Conservation (phyloP, 805 yeast species). For the Brettanomyces naardenensis region DNA sequence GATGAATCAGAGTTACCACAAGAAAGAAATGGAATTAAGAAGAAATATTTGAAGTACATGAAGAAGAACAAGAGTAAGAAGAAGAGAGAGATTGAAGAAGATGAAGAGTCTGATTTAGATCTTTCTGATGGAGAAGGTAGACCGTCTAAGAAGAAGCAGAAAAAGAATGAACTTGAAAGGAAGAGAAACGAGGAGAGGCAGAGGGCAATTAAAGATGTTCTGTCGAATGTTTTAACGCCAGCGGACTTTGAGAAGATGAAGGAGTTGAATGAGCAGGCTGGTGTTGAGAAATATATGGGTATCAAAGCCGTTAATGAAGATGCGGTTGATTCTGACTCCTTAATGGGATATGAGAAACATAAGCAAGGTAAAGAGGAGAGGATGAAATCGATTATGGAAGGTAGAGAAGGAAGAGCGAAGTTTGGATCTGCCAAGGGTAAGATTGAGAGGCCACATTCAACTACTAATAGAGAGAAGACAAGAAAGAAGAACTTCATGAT, state of each 20-base stretch:
- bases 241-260: conserved; percentile 96
- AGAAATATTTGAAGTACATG: conserved; percentile 27
- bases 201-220: conserved; percentile 46
- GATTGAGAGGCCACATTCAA: conserved; percentile 69
- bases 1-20: conserved; percentile 26
- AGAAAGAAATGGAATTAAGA: conserved; percentile 26
- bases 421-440: conserved; percentile 85
- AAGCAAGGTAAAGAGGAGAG: conserved; percentile 89
- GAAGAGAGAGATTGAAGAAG: conserved; percentile 22
- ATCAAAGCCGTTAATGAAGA: conserved; percentile 60
- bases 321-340: conserved; percentile 66
- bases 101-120: conserved; percentile 45
- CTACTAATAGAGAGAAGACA: conserved; percentile 93
- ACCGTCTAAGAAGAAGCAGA: conserved; percentile 24
- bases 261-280: conserved; percentile 79
- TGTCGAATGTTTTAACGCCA: conserved; percentile 67
- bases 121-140: conserved; percentile 33
- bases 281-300: conserved; percentile 74
- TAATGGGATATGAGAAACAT: conserved; percentile 73
- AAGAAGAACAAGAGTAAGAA: conserved; percentile 22
- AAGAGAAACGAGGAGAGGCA: conserved; percentile 34
- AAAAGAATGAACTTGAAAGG: conserved; percentile 6
- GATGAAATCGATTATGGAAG: conserved; percentile 79
- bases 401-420: conserved; percentile 86
- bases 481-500: conserved; percentile 98